Conservation (phyloP, 352 stramenopile genomes). For the Pythium aquatile region DNA sequence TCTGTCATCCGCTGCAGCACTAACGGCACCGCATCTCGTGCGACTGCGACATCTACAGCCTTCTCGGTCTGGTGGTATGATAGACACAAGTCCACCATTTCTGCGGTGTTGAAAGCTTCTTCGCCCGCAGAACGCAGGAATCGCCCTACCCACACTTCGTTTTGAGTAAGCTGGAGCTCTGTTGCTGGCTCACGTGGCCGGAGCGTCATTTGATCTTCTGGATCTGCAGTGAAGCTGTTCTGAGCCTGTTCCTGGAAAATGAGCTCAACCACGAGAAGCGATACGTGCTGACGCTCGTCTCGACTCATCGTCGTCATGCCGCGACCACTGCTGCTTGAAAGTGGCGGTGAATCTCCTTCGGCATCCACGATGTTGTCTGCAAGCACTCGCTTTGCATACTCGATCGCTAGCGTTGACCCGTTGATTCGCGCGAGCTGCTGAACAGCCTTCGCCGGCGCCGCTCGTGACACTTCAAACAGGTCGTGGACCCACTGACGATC, state of each 20-base stretch:
- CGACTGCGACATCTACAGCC: conserved; percentile 54
- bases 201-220: conserved; percentile 13
- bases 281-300: conserved; percentile 48
- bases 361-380: neutral
- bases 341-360: neutral
- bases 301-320: conserved; percentile 17
- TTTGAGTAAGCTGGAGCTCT: conserved; percentile 25
- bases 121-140: conserved; percentile 50
- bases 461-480: conserved; percentile 69
- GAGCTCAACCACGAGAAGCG: conserved; percentile 52
- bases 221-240: conserved; percentile 19
- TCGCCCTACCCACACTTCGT: conserved; percentile 48
- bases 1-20: conserved; percentile 56
- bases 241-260: conserved; percentile 62
- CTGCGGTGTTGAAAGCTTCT: conserved; percentile 43
- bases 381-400: conserved; percentile 21
- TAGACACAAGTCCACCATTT: conserved; percentile 71
- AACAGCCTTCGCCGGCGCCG: conserved; percentile 63
- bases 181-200: conserved; percentile 20
- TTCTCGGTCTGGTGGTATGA: conserved; percentile 64
- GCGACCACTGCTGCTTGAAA: neutral
- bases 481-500: conserved; percentile 63
- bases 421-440: conserved; percentile 63
- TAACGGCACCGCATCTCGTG: conserved; percentile 43
- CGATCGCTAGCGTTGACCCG: conserved; percentile 33